A percentile compares a stretch with the other conserved stretches of the same genome.
phyloP scores from a whole-genome alignment of 2,329 filamentous ascomycete species.

The Epichloe elymi region DNA sequence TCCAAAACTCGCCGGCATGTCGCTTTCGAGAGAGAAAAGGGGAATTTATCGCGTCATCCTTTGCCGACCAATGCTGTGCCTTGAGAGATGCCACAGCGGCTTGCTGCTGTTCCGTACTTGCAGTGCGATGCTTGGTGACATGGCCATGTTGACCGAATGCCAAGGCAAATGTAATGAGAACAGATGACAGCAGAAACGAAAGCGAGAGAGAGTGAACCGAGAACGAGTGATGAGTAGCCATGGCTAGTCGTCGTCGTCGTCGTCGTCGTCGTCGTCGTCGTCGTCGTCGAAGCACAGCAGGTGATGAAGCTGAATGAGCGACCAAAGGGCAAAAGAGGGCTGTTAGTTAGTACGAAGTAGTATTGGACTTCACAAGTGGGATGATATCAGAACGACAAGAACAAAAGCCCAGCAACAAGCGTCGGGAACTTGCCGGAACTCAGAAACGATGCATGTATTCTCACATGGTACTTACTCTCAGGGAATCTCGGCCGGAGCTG shows the following conservation, averaged over 20 bases:
- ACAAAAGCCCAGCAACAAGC: neutral
- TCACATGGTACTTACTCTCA: neutral
- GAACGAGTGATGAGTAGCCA: neutral
- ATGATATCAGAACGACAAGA: neutral
- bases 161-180: neutral
- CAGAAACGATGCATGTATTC: neutral
- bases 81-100: neutral
- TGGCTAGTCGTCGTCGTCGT: neutral
- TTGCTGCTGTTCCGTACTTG: neutral
- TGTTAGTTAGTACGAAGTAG: neutral
- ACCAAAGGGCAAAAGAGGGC: neutral
- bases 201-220: neutral
- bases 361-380: neutral
- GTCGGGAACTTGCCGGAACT: neutral
- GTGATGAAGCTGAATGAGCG: neutral
- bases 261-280: neutral
- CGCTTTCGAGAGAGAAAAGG: neutral
- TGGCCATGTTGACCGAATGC: neutral
- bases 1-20: neutral
- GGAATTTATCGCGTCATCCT: neutral
- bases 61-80: neutral
- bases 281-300: neutral
- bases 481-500: neutral
- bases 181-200: neutral
- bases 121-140: neutral